Percentiles rank a stretch among this genome's conserved stretches.
Conservation (phyloP, 2,329 filamentous ascomycete species). For the Penicillium verrucosum region DNA sequence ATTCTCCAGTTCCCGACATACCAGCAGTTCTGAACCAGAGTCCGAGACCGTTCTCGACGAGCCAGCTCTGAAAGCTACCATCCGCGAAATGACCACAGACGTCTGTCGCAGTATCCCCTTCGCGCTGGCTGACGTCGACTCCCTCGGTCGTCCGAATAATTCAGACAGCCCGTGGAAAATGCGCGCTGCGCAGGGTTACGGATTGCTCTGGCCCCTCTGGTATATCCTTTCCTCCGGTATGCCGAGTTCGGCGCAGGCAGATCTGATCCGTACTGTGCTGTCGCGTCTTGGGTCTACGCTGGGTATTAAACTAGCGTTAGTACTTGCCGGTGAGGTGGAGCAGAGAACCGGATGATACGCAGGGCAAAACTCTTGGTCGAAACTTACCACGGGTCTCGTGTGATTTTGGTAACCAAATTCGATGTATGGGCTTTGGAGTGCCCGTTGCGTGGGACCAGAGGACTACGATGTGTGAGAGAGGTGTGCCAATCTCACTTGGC, state of each 20-base stretch:
- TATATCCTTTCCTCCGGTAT: slow-evolving; percentile 33
- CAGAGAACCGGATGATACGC: not conserved
- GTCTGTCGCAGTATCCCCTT: slow-evolving; percentile 37
- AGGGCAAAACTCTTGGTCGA: not conserved
- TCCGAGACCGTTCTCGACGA: slow-evolving; percentile 9
- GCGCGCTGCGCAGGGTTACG: slow-evolving; percentile 33
- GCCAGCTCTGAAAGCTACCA: slow-evolving; percentile 16
- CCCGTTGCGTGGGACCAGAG: not conserved
- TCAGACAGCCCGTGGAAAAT: slow-evolving; percentile 18
- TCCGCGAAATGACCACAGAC: slow-evolving; percentile 36
- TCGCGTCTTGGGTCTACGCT: slow-evolving; percentile 30
- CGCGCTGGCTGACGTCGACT: slow-evolving; percentile 32
- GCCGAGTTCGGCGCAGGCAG: slow-evolving; percentile 29
- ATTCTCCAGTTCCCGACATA: not conserved
- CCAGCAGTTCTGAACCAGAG: not conserved
- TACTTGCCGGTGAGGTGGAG: slow-evolving; percentile 25
- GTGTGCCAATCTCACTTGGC: not conserved
- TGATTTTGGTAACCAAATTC: too few relatives aligned
- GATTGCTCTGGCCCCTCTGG: slow-evolving; percentile 40
- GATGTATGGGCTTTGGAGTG: not conserved
- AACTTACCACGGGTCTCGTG: not conserved
- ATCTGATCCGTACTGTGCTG: slow-evolving; percentile 29
- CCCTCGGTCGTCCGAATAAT: slow-evolving; percentile 25
- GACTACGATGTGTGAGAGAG: not conserved
- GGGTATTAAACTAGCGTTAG: slow-evolving; percentile 36